Evolutionary conservation across 2,329 filamentous ascomycete genomes (phyloP).

Genomic region (Lojkania enalia): DNA sequence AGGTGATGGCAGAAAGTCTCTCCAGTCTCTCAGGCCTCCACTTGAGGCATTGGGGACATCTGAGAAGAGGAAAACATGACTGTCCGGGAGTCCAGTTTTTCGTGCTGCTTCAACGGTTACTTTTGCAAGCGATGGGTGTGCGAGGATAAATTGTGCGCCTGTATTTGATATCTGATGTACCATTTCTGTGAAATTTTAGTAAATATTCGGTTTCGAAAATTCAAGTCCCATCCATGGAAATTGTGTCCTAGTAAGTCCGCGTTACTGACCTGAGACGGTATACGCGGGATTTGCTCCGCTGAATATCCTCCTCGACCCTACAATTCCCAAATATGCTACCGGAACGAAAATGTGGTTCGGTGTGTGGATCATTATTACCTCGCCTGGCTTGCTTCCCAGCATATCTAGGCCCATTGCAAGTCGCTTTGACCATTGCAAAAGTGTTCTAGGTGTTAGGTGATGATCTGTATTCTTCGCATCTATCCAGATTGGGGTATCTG

Average conservation of each 20-base stretch:
- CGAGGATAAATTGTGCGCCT: conserved; percentile 37
- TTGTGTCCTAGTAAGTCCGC: too few relatives aligned
- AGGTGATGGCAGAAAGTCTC: conserved; percentile 30
- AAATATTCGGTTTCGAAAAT: not conserved
- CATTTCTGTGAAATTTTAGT: conserved; percentile 31
- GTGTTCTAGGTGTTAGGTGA: conserved; percentile 50
- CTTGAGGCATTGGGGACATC: conserved; percentile 28
- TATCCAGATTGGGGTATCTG: conserved; percentile 56
- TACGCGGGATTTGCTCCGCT: conserved; percentile 59
- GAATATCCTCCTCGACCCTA: conserved; percentile 57
- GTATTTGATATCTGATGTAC: conserved; percentile 40
- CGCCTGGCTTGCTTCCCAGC: conserved; percentile 50
- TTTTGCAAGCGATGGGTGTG: conserved; percentile 33
- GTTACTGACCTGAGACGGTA: conserved; percentile 50
- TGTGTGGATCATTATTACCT: conserved; percentile 57
- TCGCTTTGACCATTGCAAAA: conserved; percentile 55
- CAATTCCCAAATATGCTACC: conserved; percentile 55
- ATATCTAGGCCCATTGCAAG: conserved; percentile 52
- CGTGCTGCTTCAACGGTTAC: conserved; percentile 34
- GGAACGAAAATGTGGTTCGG: conserved; percentile 60
- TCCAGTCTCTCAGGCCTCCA: conserved; percentile 38
- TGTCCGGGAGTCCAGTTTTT: conserved; percentile 32
- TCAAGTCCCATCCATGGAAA: too few relatives aligned
- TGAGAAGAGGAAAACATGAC: conserved; percentile 38
- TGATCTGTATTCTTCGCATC: conserved; percentile 50